Evolutionary conservation across 2,329 filamentous ascomycete genomes (phyloP).

Genomic region (Pseudogymnoascus sp.): DNA sequence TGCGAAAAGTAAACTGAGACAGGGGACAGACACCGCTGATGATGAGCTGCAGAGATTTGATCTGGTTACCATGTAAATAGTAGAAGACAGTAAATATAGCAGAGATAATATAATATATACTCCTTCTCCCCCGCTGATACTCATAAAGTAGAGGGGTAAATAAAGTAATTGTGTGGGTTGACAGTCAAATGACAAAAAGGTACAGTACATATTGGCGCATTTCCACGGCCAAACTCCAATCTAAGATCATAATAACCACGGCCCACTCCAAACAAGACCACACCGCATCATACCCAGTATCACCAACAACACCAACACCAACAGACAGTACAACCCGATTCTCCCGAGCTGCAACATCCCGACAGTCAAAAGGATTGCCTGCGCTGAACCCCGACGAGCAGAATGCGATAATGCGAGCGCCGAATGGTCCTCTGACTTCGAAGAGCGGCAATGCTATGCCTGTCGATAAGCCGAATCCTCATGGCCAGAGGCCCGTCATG

Average conservation of each 20-base stretch:
- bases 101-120: not conserved
- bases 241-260: slow-evolving; percentile 5
- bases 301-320: slow-evolving; percentile 16
- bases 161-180: not conserved
- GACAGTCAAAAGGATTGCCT: slow-evolving; percentile 14
- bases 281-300: slow-evolving; percentile 7
- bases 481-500: slow-evolving; percentile 54
- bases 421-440: slow-evolving; percentile 23
- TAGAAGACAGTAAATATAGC: not conserved
- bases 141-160: not conserved
- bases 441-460: slow-evolving; percentile 35
- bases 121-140: not conserved
- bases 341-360: slow-evolving; percentile 20
- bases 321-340: slow-evolving; percentile 18
- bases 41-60: not conserved
- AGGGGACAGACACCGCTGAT: not conserved
- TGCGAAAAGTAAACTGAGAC: not conserved
- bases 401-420: slow-evolving; percentile 44
- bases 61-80: not conserved
- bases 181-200: not conserved
- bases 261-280: slow-evolving; percentile 10
- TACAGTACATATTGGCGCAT: slow-evolving; percentile 7
- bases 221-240: slow-evolving; percentile 6
- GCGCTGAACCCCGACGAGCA: slow-evolving; percentile 19
- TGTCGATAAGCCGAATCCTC: slow-evolving; percentile 47